Base-by-base conservation (phyloP, 1,284 basidiomycete species). In the Fomitopsis schrenkii region DNA sequence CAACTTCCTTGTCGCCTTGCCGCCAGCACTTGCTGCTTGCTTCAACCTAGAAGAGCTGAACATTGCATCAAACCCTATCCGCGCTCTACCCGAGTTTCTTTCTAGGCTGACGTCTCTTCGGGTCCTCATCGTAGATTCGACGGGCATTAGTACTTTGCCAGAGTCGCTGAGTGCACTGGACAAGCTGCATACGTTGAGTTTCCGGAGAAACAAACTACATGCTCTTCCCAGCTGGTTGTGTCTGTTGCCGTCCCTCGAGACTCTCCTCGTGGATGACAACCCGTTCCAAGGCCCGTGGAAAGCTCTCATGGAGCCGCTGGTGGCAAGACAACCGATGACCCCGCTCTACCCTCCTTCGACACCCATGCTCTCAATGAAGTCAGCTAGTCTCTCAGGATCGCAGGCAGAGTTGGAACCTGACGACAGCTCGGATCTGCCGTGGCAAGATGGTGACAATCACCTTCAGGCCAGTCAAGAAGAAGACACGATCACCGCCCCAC, bases 191-290 rank as follows among this genome's bases (percentile, higher is more conserved):
- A 94, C 93, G 5, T 83, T 98, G 62, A 95, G 93, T 71, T 80
- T 97, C 55, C 87, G 95, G 60, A 80, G 89, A 69, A 99, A 99
- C 76, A 90, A 90, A 71, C 81, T 99, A 70, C 83, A 93, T 66
- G 85, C 89, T n/a, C 81, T 99, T 35, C 97, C 97, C 3, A 87
- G 91, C 63, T 99, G 97, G 97, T 81, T 99, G 48, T 94, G 93
- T 72, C 84, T 92, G 38, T 81, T 99, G 36, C 82, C 86, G 19
- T 84, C 85, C 44, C 82, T 99, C 55, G 93, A 97, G 74, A 90
- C 89, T 5, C 80, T 99, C 2, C 89, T 91, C 64, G 85, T 99
- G 35, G 97, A 98, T 67, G 92, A 90, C 36, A 99, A 99, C 73
- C 91, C 94, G 8, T 97, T 98, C 76, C 88, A 93, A 64, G 90